Evolutionary conservation across 2,329 filamentous ascomycete genomes (phyloP).

Genomic region (Arthrinium phaeospermum): DNA sequence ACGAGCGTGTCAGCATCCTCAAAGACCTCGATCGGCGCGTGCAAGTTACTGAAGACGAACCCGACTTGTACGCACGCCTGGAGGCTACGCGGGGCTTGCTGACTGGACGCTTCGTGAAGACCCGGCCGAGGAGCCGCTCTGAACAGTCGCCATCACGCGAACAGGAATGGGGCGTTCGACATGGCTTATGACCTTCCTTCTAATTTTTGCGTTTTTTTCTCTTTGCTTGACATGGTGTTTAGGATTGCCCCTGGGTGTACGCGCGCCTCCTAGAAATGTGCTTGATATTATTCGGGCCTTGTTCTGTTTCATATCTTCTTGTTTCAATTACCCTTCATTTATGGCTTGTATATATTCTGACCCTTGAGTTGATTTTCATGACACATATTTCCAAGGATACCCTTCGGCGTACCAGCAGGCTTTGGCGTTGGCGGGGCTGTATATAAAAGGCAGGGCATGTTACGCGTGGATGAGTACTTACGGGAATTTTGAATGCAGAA

Average conservation of each 20-base stretch:
- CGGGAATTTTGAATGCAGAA: background rate
- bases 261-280: background rate
- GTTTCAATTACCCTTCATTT: background rate
- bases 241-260: background rate
- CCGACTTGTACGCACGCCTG: slow-evolving; percentile 46
- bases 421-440: slow-evolving; percentile 1
- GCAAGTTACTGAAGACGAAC: slow-evolving; percentile 36
- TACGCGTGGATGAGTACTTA: background rate
- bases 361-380: background rate
- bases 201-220: background rate
- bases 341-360: background rate
- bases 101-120: slow-evolving; percentile 41
- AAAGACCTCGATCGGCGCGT: slow-evolving; percentile 52
- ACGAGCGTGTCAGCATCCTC: slow-evolving; percentile 50
- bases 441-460: background rate
- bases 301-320: background rate
- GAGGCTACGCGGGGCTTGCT: slow-evolving; percentile 54
- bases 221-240: background rate
- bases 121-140: background rate
- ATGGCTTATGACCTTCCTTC: background rate
- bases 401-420: background rate
- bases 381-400: background rate
- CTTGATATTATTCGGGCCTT: background rate
- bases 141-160: background rate
- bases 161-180: background rate